Evolutionary conservation across 2,329 filamentous ascomycete species (phyloP).

Genomic region (Tolypocladium amazonense): DNA sequence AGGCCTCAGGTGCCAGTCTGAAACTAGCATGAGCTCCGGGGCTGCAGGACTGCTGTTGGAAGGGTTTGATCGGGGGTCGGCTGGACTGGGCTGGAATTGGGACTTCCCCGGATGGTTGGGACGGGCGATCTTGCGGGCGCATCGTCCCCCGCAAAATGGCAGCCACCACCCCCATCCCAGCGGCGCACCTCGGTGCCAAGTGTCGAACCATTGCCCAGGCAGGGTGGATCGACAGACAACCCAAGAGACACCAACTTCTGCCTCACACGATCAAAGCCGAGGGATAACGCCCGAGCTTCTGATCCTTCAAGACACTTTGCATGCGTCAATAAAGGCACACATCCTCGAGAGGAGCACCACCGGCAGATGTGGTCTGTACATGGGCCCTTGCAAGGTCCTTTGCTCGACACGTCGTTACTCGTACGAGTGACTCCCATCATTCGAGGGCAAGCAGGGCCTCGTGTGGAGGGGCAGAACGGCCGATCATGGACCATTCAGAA

Average conservation of each 20-base stretch:
- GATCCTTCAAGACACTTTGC: neutral
- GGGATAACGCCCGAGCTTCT: neutral
- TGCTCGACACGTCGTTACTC: neutral
- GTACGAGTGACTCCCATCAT: neutral
- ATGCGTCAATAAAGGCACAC: neutral
- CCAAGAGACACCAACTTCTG: neutral
- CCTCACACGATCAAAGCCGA: neutral
- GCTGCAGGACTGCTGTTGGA: neutral
- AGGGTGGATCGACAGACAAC: neutral
- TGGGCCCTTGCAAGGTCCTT: neutral
- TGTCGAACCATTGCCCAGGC: neutral
- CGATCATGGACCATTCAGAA: slow-evolving; percentile 13
- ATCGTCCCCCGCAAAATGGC: neutral
- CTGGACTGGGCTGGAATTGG: neutral
- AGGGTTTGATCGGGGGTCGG: neutral
- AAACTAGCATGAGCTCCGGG: neutral
- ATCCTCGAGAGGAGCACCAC: neutral
- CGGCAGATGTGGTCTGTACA: neutral
- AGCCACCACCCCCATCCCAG: neutral
- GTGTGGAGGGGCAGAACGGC: slow-evolving; percentile 7
- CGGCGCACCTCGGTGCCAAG: neutral
- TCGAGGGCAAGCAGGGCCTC: slow-evolving; percentile 3
- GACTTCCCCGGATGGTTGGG: neutral
- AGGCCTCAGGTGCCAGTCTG: neutral
- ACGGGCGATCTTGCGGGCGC: neutral